Evolutionary conservation across 805 yeast genomes (phyloP), one percentile per base, ranked within the genome.

Genomic region (Metschnikowia continentalis): DNA sequence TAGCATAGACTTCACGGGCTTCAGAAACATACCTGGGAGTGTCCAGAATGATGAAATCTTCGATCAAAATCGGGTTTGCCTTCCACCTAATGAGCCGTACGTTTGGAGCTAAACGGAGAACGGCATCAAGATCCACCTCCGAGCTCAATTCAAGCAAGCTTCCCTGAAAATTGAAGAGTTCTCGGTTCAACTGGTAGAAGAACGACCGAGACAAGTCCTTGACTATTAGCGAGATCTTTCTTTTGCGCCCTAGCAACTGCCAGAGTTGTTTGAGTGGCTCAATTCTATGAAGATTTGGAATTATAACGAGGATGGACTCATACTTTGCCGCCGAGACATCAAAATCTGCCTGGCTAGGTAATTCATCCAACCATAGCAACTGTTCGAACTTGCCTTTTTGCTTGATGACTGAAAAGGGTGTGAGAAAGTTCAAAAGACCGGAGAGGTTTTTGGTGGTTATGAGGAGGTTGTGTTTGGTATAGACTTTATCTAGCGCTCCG

Each of bases 401-500:
- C 57, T 80, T 80, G 32, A 85, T 70, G 6, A 65, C 61, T 49
- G 79, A 75, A 62, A 83, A 84, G 10, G 85, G 80, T 11, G 83
- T 76, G 35, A 84, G 66, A 35, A 70, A 70, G 60, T 86, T 81
- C 50, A 85, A 65, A 11, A 78, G 60, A 0, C 78, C 67, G 2
- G 85, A 72, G 36, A 84, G 60, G 3, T 65, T 59, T 32, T 70
- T 69, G 52, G 84, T 85, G 33, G 82, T 63, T 14, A 76, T 48
- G 19, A 64, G 58, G 32, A 64, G 54, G 42, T 60, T 62, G 48
- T 62, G 61, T 13, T 56, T 47, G 10, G 71, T 60, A 46, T 57
- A 58, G 14, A 71, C 62, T 23, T 57, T 57, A 17, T 57, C 44
- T 23, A 71, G 58, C n/a, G 59, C 52, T 15, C 22, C 46, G 17